Base-by-base conservation (phyloP, 2,329 filamentous ascomycete genomes). In the Emmonsiellopsis sp. region DNA sequence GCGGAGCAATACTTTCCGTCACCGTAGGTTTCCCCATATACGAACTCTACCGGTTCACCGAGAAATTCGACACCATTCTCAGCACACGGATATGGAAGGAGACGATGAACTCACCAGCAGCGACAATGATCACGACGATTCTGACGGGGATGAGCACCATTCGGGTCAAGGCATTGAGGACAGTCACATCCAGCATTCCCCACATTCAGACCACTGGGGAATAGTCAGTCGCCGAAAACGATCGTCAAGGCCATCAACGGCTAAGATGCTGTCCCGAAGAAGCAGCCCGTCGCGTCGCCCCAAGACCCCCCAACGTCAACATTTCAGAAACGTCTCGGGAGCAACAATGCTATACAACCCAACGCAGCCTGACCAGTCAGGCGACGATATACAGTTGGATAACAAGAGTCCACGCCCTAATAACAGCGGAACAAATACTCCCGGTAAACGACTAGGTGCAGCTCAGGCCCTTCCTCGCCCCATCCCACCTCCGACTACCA, bases 311-410 rank as follows among this genome's bases (percentile, higher is more conserved):
- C 67, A 73, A 44, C 72, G 69, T 26, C 58, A 75, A 4, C 90
- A 95, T 62, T 79, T 73, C 53, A 85, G 90, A 38, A 90, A 89
- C 10, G 68, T 86, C 3, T 95, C 91, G 0, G 86, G 83, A 16
- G 89, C 85, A 61, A 95, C 91, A 0, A 90, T 94, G 52, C 75
- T 95, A 1, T 95, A 87, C 70, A 90, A 87, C 35, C 90, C 90
- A 0, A 73, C 82, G 34, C 73, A 56, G 37, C 55, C 68, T 51
- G 54, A 64, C 32, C 32, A 48, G 34, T 13, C 15, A 13, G 34
- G 10, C 45, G 31, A 48, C 16, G 2, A 8, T 26, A 26, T 26
- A 30, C 45, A 30, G 32, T 37, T 15, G 20, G 32, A 15, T 31
- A 20, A 35, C 15, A 16, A 35, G 20, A 26, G 20, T 26, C 20